Evolutionary conservation across 306 rosid species (phyloP).

Genomic region (Oemleria cerasiformis): DNA sequence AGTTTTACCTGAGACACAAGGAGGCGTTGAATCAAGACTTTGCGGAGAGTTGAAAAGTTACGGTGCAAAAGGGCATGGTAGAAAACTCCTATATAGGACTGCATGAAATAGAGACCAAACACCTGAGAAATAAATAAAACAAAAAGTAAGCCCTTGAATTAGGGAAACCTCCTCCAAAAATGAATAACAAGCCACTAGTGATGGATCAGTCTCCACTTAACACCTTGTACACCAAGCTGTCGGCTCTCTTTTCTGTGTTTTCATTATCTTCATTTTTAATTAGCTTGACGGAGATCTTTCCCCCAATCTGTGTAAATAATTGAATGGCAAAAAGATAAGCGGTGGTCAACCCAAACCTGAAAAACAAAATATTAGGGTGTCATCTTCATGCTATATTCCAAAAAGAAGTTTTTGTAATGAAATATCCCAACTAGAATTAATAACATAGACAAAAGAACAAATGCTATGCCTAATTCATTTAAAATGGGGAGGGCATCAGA

Average conservation of each 20-base stretch:
- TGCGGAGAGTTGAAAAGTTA: constrained; percentile 79
- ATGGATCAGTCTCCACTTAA: constrained; percentile 12
- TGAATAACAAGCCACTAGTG: background rate
- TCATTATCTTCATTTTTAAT: constrained; percentile 80
- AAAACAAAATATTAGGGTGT: constrained; percentile 19
- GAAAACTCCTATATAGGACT: constrained; percentile 93
- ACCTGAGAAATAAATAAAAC: constrained; percentile 48
- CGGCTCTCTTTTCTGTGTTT: constrained; percentile 76
- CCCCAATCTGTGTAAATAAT: constrained; percentile 71
- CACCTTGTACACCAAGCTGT: constrained; percentile 98
- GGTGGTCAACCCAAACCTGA: constrained; percentile 87
- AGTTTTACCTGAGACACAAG: constrained; percentile 79
- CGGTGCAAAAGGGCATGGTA: constrained; percentile 94
- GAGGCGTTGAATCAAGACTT: constrained; percentile 85
- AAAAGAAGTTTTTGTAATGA: background rate
- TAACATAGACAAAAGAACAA: background rate
- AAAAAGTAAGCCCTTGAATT: constrained; percentile 25
- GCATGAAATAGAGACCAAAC: constrained; percentile 97
- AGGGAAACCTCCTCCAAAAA: constrained; percentile 9
- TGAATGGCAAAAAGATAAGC: constrained; percentile 78
- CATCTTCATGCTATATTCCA: constrained; percentile 20
- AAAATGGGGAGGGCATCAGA: background rate
- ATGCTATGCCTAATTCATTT: background rate
- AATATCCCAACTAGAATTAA: background rate
- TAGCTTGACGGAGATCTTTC: constrained; percentile 73